These are phyloP conservation scores for Metarhizium album DNA, from an alignment of 2,329 filamentous ascomycete genomes.

Conservation along the genomic window DNA sequence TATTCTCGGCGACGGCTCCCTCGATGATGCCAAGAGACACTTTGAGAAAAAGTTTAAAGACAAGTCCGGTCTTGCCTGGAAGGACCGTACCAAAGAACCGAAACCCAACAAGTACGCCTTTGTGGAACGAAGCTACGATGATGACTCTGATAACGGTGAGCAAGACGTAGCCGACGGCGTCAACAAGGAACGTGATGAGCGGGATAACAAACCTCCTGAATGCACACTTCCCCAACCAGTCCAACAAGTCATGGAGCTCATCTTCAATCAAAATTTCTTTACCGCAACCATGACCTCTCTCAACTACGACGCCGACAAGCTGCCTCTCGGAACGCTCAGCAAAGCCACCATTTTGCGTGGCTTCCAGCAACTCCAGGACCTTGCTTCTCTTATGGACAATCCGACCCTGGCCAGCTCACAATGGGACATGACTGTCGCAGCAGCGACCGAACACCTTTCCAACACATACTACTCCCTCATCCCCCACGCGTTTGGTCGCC, in stretches of 20 bases:
- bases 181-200: conserved; percentile 26
- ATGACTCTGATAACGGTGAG: conserved; percentile 43
- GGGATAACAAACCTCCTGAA: conserved; percentile 28
- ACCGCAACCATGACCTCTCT: conserved; percentile 52
- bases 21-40: conserved; percentile 33
- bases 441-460: conserved; percentile 52
- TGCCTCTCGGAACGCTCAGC: conserved; percentile 76
- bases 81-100: conserved; percentile 40
- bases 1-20: conserved; percentile 28
- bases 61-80: conserved; percentile 49
- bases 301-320: conserved; percentile 64
- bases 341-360: conserved; percentile 65
- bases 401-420: conserved; percentile 31
- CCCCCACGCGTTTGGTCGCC: conserved; percentile 69
- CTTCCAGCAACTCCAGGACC: conserved; percentile 65
- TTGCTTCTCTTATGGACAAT: conserved; percentile 55
- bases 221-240: conserved; percentile 50
- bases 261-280: conserved; percentile 72
- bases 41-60: conserved; percentile 54
- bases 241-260: conserved; percentile 64
- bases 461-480: conserved; percentile 75
- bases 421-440: conserved; percentile 26
- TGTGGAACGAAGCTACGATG: conserved; percentile 67
- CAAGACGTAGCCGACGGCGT: conserved; percentile 13
- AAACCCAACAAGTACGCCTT: conserved; percentile 67